These are phyloP conservation scores for Ceratobasidium sp. DNA, from an alignment of 1,284 basidiomycete genomes.

Conservation along the genomic window DNA sequence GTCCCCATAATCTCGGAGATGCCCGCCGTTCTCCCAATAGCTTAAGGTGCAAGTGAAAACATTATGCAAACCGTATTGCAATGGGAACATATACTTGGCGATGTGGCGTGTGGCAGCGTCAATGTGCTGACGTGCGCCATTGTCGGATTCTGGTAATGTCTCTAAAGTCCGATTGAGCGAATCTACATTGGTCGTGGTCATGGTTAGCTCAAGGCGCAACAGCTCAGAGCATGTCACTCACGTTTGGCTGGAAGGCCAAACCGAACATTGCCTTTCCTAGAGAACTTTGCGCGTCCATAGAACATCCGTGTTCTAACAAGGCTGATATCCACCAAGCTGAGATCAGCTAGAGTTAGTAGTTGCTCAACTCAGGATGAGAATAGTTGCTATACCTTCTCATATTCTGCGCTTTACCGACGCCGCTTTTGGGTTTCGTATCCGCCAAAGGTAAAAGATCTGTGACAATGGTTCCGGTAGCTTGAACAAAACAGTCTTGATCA, in stretches of 20 bases:
- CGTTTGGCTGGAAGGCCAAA: slow-evolving; percentile 79
- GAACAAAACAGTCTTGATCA: slow-evolving; percentile 83
- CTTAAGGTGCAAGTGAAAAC: slow-evolving; percentile 61
- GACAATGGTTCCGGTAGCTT: slow-evolving; percentile 79
- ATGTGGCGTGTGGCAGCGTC: slow-evolving; percentile 69
- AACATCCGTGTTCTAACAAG: slow-evolving; percentile 73
- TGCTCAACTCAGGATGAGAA: not conserved
- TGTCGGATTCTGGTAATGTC: slow-evolving; percentile 2
- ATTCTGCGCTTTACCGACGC: not conserved
- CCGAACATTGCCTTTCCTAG: slow-evolving; percentile 61
- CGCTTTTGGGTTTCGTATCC: not conserved
- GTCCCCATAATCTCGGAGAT: slow-evolving; percentile 69
- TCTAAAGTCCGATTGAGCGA: slow-evolving; percentile 64
- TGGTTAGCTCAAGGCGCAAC: not conserved
- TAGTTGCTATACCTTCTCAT: slow-evolving; percentile 9
- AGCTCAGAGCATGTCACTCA: slow-evolving; percentile 55
- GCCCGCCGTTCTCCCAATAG: slow-evolving; percentile 51
- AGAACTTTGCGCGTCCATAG: slow-evolving; percentile 72
- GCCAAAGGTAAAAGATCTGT: slow-evolving; percentile 58
- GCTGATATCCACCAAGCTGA: slow-evolving; percentile 63
- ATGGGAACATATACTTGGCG: slow-evolving; percentile 86
- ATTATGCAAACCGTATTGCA: slow-evolving; percentile 76
- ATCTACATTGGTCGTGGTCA: slow-evolving; percentile 62
- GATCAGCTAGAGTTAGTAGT: not conserved
- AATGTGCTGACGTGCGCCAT: slow-evolving; percentile 24